Conservation (phyloP, 2,329 filamentous ascomycete species). For the Hymenoscyphus occultus region DNA sequence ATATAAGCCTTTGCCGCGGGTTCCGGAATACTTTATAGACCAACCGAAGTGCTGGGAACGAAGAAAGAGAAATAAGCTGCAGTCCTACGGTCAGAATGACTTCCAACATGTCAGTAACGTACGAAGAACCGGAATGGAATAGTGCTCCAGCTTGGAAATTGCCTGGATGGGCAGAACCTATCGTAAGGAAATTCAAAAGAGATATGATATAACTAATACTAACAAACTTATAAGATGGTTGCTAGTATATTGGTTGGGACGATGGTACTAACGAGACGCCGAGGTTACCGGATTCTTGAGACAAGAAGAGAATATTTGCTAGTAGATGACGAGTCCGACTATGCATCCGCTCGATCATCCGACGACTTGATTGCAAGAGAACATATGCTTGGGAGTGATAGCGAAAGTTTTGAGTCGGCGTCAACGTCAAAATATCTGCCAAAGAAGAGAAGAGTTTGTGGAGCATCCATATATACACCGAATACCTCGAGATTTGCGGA, state of each 20-base stretch:
- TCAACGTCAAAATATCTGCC: constrained; percentile 38
- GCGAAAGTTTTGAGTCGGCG: constrained; percentile 26
- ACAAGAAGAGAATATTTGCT: constrained; percentile 21
- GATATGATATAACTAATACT: constrained; percentile 11
- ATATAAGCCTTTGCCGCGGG: background rate
- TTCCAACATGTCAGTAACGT: constrained; percentile 27
- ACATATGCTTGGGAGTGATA: constrained; percentile 27
- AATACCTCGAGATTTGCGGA: constrained; percentile 60
- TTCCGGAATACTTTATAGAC: background rate
- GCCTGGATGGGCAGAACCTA: constrained; percentile 36
- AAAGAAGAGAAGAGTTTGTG: constrained; percentile 51
- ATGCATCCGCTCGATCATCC: constrained; percentile 30
- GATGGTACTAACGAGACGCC: constrained; percentile 34
- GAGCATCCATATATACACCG: constrained; percentile 50
- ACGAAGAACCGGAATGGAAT: constrained; percentile 35
- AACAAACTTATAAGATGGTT: constrained; percentile 31
- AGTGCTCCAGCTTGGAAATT: constrained; percentile 35
- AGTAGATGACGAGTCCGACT: constrained; percentile 29
- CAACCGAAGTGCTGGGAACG: background rate
- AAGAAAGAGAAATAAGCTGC: background rate
- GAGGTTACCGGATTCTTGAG: constrained; percentile 30
- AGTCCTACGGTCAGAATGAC: background rate
- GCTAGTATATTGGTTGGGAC: constrained; percentile 35
- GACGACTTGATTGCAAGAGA: constrained; percentile 32
- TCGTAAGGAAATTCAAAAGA: constrained; percentile 24